Conservation (phyloP, 2,329 filamentous ascomycete genomes). For the Drechslerella coelobrocha region DNA sequence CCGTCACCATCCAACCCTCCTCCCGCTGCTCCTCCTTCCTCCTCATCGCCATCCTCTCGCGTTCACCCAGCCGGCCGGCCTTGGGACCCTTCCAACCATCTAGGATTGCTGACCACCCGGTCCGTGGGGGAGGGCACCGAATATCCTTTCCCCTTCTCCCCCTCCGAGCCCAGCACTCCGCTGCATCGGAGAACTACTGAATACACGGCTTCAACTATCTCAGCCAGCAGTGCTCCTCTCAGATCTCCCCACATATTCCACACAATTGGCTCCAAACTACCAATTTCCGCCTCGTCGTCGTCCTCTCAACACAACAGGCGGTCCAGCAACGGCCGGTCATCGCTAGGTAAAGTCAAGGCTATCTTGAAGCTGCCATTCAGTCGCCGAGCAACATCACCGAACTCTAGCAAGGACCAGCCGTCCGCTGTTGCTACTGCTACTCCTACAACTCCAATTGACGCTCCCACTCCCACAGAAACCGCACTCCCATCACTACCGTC, state of each 20-base stretch:
- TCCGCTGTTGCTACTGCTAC: not conserved
- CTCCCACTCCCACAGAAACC: constrained; percentile 11
- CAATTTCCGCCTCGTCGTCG: constrained; percentile 6
- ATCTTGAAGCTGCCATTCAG: constrained; percentile 20
- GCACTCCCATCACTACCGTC: constrained; percentile 1
- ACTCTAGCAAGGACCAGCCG: constrained; percentile 15
- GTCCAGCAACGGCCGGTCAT: constrained; percentile 31
- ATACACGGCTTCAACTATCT: constrained; percentile 37
- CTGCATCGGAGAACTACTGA: constrained; percentile 22
- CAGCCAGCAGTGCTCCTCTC: constrained; percentile 39
- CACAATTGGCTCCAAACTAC: constrained; percentile 17
- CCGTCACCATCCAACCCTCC: too few species aligned
- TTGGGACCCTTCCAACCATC: constrained; percentile 26
- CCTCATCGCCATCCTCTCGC: not conserved
- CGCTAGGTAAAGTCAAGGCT: constrained; percentile 34
- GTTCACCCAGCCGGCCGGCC: constrained; percentile 17
- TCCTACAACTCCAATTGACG: constrained; percentile 11
- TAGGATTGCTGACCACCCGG: constrained; percentile 20
- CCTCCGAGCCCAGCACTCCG: constrained; percentile 40
- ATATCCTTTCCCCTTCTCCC: constrained; percentile 38
- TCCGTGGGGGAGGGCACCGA: constrained; percentile 32
- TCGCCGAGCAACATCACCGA: constrained; percentile 26
- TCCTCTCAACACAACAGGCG: constrained; percentile 34
- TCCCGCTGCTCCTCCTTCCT: not conserved
- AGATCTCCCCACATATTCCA: constrained; percentile 20